phyloP scores from a whole-genome alignment of 345 rosid species.

The Moringa oleifera region DNA sequence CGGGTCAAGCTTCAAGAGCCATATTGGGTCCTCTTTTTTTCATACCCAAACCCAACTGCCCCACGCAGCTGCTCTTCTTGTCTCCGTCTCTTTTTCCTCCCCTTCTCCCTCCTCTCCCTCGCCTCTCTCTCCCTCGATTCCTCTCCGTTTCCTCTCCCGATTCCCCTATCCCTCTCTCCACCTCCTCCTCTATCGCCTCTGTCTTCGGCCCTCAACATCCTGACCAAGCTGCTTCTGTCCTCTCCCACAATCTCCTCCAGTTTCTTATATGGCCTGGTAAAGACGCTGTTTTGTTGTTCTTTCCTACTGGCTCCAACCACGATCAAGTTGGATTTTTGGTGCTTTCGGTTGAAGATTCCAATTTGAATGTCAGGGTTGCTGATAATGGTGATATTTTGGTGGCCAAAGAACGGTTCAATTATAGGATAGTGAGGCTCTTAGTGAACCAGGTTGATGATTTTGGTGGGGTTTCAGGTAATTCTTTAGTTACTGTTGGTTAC shows the following conservation, averaged over 20 bases:
- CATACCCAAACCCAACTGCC: constrained; percentile 26
- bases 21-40: constrained; percentile 25
- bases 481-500: constrained; percentile 36
- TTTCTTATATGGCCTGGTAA: constrained; percentile 35
- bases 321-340: constrained; percentile 57
- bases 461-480: constrained; percentile 11
- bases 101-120: constrained; percentile 34
- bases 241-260: constrained; percentile 48
- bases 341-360: constrained; percentile 27
- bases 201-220: constrained; percentile 12
- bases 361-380: constrained; percentile 27
- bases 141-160: constrained; percentile 26
- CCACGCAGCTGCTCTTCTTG: constrained; percentile 30
- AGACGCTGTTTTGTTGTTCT: constrained; percentile 36
- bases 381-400: constrained; percentile 26
- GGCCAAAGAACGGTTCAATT: constrained; percentile 29
- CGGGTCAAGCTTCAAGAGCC: constrained; percentile 9
- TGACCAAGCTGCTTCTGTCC: constrained; percentile 14
- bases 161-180: constrained; percentile 32
- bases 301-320: constrained; percentile 54
- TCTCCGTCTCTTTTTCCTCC: constrained; percentile 44
- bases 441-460: constrained; percentile 33
- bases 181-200: constrained; percentile 29
- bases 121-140: constrained; percentile 42
- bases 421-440: constrained; percentile 38